Percentiles rank a stretch among this genome's conserved stretches.
phyloP scores from a whole-genome alignment of 495 filamentous ascomycete species.

The Hapsidospora chrysogenum region DNA sequence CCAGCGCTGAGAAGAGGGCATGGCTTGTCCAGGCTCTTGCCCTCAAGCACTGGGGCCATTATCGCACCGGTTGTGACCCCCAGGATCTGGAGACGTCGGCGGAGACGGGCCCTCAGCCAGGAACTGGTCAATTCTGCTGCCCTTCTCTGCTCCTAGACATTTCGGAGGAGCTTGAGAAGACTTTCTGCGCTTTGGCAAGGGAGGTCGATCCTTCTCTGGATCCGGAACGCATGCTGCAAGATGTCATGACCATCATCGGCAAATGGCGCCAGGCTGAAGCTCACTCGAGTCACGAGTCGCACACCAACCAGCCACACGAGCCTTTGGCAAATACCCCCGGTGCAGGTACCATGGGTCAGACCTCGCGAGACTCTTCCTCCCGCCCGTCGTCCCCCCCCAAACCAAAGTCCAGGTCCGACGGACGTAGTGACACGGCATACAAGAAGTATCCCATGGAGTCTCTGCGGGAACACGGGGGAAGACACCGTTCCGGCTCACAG shows the following conservation, averaged over 20 bases:
- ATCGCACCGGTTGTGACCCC: conserved; percentile 14
- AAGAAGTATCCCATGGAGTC: background rate
- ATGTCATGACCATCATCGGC: conserved; percentile 23
- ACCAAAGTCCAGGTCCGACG: background rate
- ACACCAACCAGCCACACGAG: background rate
- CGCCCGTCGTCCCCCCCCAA: background rate
- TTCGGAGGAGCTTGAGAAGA: conserved; percentile 21
- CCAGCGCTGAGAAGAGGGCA: conserved; percentile 20
- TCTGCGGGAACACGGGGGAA: background rate
- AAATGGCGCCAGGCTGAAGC: background rate
- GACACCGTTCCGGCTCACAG: background rate
- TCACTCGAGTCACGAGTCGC: background rate
- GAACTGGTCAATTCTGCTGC: conserved; percentile 18
- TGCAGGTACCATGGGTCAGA: background rate
- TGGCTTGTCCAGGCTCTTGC: conserved; percentile 28
- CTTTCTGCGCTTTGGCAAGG: conserved; percentile 27
- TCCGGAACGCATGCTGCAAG: conserved; percentile 21
- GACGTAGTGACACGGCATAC: background rate
- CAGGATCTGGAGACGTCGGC: conserved; percentile 7
- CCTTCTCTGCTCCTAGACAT: conserved; percentile 22
- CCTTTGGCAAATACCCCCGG: too few relatives aligned
- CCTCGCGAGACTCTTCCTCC: background rate
- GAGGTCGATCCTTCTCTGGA: conserved; percentile 17
- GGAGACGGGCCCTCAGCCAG: background rate
- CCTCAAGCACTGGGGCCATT: conserved; percentile 14